Evolutionary conservation across 495 filamentous ascomycete genomes (phyloP).

Genomic region (Aspergillus sparsus): DNA sequence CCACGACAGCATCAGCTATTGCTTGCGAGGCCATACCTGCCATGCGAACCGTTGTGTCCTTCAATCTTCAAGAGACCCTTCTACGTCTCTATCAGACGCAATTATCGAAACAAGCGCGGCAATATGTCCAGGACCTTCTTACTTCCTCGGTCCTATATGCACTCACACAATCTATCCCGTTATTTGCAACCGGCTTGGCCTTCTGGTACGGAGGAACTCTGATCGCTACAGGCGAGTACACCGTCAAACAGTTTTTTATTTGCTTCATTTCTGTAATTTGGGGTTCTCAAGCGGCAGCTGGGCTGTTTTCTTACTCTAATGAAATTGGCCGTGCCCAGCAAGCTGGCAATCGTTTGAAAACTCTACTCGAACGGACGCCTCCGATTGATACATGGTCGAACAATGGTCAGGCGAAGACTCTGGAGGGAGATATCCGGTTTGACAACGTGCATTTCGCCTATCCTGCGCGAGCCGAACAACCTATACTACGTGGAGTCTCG

Average conservation of each 20-base stretch:
- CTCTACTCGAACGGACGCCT: no score
- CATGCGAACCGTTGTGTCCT: no score
- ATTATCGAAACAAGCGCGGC: slow-evolving; percentile 46
- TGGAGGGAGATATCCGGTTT: no score
- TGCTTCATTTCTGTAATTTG: slow-evolving; percentile 55
- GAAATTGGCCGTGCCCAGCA: slow-evolving; percentile 35
- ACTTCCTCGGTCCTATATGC: slow-evolving; percentile 24
- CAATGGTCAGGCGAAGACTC: no score
- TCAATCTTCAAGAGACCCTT: no score
- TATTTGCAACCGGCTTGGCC: slow-evolving; percentile 45
- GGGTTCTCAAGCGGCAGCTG: slow-evolving; percentile 47
- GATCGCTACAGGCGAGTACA: slow-evolving; percentile 50
- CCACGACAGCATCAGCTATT: slow-evolving; percentile 39
- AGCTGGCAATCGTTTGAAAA: no score
- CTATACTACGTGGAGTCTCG: slow-evolving; percentile 48
- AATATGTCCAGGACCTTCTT: slow-evolving; percentile 36
- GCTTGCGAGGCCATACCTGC: slow-evolving; percentile 47
- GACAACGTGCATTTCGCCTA: neutral
- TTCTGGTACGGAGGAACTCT: slow-evolving; percentile 56
- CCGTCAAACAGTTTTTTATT: slow-evolving; percentile 51
- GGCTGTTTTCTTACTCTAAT: slow-evolving; percentile 49
- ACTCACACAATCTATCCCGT: slow-evolving; percentile 24
- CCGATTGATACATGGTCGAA: no score
- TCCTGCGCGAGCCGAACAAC: slow-evolving; percentile 52
- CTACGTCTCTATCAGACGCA: slow-evolving; percentile 45